These are phyloP conservation scores for Phialophora tarda DNA, from an alignment of 2,329 filamentous ascomycete genomes.

Conservation along the genomic window DNA sequence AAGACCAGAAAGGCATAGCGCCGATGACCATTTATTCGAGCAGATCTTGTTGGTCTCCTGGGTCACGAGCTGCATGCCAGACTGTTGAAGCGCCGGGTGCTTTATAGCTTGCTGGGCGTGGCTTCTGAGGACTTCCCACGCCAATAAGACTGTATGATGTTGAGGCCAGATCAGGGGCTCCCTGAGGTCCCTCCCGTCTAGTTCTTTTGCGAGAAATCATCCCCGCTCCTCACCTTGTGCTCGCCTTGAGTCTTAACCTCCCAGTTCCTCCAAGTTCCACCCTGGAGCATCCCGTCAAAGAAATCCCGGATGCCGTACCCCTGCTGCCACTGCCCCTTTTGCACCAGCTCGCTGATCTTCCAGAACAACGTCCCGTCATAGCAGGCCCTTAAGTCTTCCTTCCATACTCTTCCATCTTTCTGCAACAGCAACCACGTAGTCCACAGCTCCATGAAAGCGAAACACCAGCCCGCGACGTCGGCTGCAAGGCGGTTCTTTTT, in stretches of 20 bases:
- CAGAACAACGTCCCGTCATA: constrained; percentile 42
- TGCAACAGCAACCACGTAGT: constrained; percentile 43
- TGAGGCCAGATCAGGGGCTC: background rate
- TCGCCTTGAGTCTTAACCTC: constrained; percentile 22
- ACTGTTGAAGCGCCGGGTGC: background rate
- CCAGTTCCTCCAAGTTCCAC: constrained; percentile 35
- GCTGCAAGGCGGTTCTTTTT: constrained; percentile 50
- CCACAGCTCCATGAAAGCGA: constrained; percentile 38
- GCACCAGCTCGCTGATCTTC: constrained; percentile 27
- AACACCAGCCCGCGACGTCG: constrained; percentile 55
- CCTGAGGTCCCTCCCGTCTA: background rate
- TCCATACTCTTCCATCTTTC: constrained; percentile 42
- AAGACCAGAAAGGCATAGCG: background rate
- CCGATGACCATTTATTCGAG: background rate
- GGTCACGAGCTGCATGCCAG: background rate
- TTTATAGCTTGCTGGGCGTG: background rate
- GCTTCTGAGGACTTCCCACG: background rate
- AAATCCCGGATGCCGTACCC: constrained; percentile 35
- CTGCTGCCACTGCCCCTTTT: constrained; percentile 23
- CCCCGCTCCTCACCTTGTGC: background rate
- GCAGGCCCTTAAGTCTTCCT: constrained; percentile 41
- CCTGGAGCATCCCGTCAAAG: constrained; percentile 24
- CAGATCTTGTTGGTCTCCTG: background rate
- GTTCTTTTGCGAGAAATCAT: background rate
- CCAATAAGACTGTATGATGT: background rate